Conservation (phyloP, 257 asterid genomes). For the Nicotiana paniculata region DNA sequence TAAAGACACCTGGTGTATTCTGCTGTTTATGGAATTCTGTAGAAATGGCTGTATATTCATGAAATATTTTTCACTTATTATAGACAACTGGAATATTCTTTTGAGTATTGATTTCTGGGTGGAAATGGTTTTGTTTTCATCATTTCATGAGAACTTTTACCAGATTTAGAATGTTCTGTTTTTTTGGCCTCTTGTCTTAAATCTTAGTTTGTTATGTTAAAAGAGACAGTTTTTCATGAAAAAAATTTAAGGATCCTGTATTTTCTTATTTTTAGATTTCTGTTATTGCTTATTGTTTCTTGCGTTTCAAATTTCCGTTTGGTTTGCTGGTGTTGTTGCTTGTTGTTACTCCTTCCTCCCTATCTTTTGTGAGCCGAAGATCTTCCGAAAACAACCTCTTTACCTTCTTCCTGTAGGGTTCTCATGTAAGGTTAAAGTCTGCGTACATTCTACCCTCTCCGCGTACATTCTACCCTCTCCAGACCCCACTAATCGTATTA, state of each 20-base stretch:
- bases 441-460: too few relatives aligned
- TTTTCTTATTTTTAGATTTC: too few relatives aligned
- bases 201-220: neutral
- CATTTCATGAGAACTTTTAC: neutral
- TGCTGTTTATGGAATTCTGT: neutral
- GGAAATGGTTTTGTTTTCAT: neutral
- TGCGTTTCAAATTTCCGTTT: too few relatives aligned
- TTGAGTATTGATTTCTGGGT: neutral
- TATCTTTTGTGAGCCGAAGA: too few relatives aligned
- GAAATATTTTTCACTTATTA: neutral
- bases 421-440: too few relatives aligned
- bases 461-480: too few relatives aligned
- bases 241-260: neutral
- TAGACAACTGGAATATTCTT: neutral
- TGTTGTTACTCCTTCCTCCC: too few relatives aligned
- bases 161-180: neutral
- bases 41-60: neutral
- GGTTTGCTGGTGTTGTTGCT: too few relatives aligned
- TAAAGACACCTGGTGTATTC: constrained; percentile 2
- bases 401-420: too few relatives aligned
- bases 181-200: neutral
- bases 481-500: too few relatives aligned
- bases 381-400: too few relatives aligned
- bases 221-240: neutral
- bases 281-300: too few relatives aligned